Percentiles rank a stretch among this genome's conserved stretches.
Conservation (phyloP, 495 filamentous ascomycete genomes). For the Xylaria intraflava region DNA sequence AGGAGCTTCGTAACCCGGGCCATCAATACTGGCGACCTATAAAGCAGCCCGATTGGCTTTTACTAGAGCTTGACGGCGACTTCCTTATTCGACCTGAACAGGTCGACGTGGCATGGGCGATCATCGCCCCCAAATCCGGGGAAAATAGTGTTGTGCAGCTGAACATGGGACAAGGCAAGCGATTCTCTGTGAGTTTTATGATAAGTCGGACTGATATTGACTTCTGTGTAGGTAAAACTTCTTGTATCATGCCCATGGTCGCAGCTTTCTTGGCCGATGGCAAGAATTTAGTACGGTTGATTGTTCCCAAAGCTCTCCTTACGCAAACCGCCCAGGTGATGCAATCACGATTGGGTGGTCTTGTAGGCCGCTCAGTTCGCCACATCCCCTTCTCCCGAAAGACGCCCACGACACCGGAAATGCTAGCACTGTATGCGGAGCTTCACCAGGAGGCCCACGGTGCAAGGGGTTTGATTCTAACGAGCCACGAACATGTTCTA, state of each 20-base stretch:
- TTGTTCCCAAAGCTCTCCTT: slow-evolving; percentile 47
- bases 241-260: slow-evolving; percentile 50
- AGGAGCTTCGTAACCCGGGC: slow-evolving; percentile 37
- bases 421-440: slow-evolving; percentile 27
- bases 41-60: slow-evolving; percentile 46
- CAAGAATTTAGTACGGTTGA: slow-evolving; percentile 36
- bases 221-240: slow-evolving; percentile 37
- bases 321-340: slow-evolving; percentile 46
- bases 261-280: slow-evolving; percentile 42
- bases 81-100: slow-evolving; percentile 47
- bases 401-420: slow-evolving; percentile 25
- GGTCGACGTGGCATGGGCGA: slow-evolving; percentile 46
- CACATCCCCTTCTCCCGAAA: slow-evolving; percentile 49
- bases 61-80: slow-evolving; percentile 53
- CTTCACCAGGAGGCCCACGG: slow-evolving; percentile 32
- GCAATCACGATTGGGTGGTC: slow-evolving; percentile 40
- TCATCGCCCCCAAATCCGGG: slow-evolving; percentile 38
- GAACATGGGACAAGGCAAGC: slow-evolving; percentile 46
- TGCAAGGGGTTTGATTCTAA: slow-evolving; percentile 38
- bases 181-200: background rate
- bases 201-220: background rate
- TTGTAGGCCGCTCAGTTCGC: slow-evolving; percentile 38
- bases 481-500: slow-evolving; percentile 45
- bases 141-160: slow-evolving; percentile 52
- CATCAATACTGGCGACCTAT: slow-evolving; percentile 48